A percentile compares a stretch with the other conserved stretches of the same genome.
These are phyloP conservation scores for Pestalotiopsis sp. DNA, from an alignment of 2,329 filamentous ascomycete species.

Conservation along the genomic window DNA sequence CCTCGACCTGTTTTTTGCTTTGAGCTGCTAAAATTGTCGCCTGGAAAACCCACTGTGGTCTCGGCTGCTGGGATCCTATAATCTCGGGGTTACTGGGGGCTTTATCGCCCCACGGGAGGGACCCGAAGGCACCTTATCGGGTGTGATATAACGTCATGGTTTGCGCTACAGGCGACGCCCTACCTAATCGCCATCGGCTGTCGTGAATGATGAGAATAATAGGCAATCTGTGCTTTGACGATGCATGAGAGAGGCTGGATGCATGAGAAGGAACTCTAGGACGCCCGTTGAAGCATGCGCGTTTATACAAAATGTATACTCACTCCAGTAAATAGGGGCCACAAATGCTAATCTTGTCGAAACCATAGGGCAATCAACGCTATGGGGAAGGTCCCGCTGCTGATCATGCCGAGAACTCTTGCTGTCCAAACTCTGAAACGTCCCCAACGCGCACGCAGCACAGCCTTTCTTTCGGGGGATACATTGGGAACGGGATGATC, in stretches of 20 bases:
- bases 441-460: neutral
- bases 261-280: neutral
- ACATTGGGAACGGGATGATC: neutral
- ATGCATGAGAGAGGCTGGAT: neutral
- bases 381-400: neutral
- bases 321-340: neutral
- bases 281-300: neutral
- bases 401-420: neutral
- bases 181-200: neutral
- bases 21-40: neutral
- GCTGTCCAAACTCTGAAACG: neutral
- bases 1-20: neutral
- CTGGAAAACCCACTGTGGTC: neutral
- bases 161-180: neutral
- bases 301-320: neutral
- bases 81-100: neutral
- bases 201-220: neutral
- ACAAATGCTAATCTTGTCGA: neutral
- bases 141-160: neutral
- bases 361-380: neutral
- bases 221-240: neutral
- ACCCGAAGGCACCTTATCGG: neutral
- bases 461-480: constrained; percentile 3
- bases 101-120: neutral
- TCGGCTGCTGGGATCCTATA: neutral